A percentile compares a stretch with the other conserved stretches of the same genome.
phyloP scores from a whole-genome alignment of 495 filamentous ascomycete genomes.

The Hyaloscypha bicolor region DNA sequence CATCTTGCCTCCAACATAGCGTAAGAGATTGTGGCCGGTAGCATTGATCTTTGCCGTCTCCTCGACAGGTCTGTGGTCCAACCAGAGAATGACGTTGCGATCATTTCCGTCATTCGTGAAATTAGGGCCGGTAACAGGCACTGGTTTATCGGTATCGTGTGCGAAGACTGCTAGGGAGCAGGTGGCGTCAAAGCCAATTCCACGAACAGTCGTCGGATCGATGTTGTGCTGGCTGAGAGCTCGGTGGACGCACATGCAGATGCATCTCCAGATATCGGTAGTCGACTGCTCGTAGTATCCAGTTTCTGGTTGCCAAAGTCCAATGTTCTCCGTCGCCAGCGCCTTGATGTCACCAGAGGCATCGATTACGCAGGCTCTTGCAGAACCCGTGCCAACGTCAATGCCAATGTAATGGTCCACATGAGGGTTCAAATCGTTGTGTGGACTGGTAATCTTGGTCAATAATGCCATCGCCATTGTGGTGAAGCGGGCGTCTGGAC shows the following conservation, averaged over 20 bases:
- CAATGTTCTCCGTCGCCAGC: constrained; percentile 85
- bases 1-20: constrained; percentile 96
- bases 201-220: constrained; percentile 69
- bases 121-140: constrained; percentile 83
- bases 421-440: constrained; percentile 33
- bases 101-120: constrained; percentile 78
- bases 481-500: not conserved
- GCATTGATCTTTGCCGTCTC: constrained; percentile 92
- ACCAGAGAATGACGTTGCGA: constrained; percentile 89
- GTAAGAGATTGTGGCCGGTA: constrained; percentile 87
- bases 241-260: constrained; percentile 78
- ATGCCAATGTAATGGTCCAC: constrained; percentile 78
- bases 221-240: constrained; percentile 79
- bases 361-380: constrained; percentile 93
- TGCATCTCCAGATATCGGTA: constrained; percentile 90
- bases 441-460: constrained; percentile 25
- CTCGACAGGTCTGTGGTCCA: constrained; percentile 86
- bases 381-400: constrained; percentile 95
- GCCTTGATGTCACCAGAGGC: constrained; percentile 89
- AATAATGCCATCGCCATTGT: not conserved
- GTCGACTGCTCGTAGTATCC: constrained; percentile 99
- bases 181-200: constrained; percentile 95
- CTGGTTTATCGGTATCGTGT: constrained; percentile 83
- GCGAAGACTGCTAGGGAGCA: constrained; percentile 93
- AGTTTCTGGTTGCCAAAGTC: constrained; percentile 89